Conservation (phyloP, 257 asterid genomes). For the Fraxinus americana region DNA sequence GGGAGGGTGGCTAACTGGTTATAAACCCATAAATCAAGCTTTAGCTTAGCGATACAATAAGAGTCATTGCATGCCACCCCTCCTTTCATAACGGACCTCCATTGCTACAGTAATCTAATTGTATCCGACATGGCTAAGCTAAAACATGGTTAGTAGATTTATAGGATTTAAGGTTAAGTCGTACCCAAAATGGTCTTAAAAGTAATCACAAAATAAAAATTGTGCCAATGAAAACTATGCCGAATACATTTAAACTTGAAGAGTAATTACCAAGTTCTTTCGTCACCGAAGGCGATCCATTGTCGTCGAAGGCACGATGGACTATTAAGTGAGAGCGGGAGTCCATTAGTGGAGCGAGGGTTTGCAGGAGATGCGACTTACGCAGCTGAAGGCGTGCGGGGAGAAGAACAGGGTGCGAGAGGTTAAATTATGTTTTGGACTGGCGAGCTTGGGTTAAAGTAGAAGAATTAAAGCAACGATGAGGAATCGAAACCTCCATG, state of each 20-base stretch:
- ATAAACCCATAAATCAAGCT: not conserved
- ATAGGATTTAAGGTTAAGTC: not conserved
- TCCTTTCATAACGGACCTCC: not conserved
- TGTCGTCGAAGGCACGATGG: conserved; percentile 43
- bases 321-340: conserved; percentile 12
- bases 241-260: not conserved
- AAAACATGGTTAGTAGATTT: not conserved
- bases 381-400: conserved; percentile 39
- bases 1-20: not conserved
- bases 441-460: conserved; percentile 28
- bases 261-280: conserved; percentile 41
- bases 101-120: not conserved
- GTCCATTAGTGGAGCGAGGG: conserved; percentile 39
- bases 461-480: conserved; percentile 31
- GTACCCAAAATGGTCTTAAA: not conserved
- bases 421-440: conserved; percentile 22
- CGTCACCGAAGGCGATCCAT: conserved; percentile 49
- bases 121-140: not conserved
- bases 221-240: not conserved
- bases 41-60: not conserved
- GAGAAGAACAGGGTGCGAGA: conserved; percentile 37
- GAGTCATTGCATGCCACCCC: not conserved
- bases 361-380: conserved; percentile 26
- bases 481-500: conserved; percentile 63
- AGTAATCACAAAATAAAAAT: not conserved